Conservation (phyloP, 1,139 yeast genomes). For the Hyphopichia pseudoburtonii region DNA sequence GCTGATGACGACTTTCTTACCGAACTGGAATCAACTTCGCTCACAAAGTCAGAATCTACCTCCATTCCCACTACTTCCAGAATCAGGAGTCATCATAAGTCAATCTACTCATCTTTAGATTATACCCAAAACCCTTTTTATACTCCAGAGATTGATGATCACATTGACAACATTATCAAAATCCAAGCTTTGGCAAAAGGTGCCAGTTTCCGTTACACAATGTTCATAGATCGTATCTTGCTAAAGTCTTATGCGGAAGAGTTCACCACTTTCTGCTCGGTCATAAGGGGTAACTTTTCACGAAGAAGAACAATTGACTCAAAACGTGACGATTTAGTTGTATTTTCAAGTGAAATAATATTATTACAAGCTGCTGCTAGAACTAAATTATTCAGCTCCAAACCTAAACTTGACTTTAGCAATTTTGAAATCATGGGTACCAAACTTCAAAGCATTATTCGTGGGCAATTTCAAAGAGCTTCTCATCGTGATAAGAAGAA, state of each 20-base stretch:
- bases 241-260: conserved; percentile 54
- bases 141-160: conserved; percentile 26
- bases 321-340: conserved; percentile 35
- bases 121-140: conserved; percentile 12
- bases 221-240: conserved; percentile 63
- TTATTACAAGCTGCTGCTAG: conserved; percentile 39
- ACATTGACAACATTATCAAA: conserved; percentile 29
- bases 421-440: conserved; percentile 9
- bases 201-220: conserved; percentile 57
- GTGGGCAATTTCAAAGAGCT: conserved; percentile 26
- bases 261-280: conserved; percentile 35
- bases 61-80: neutral
- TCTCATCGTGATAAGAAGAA: conserved; percentile 5
- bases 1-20: neutral
- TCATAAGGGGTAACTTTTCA: conserved; percentile 40
- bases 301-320: conserved; percentile 38
- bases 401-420: conserved; percentile 13
- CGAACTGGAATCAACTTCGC: neutral
- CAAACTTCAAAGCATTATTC: conserved; percentile 25
- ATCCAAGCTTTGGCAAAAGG: conserved; percentile 70
- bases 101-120: conserved; percentile 1
- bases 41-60: neutral
- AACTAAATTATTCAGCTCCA: conserved; percentile 19
- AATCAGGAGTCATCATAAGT: neutral
- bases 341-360: conserved; percentile 27